Conservation (phyloP, 495 filamentous ascomycete genomes). For the Rhypophila decipiens region DNA sequence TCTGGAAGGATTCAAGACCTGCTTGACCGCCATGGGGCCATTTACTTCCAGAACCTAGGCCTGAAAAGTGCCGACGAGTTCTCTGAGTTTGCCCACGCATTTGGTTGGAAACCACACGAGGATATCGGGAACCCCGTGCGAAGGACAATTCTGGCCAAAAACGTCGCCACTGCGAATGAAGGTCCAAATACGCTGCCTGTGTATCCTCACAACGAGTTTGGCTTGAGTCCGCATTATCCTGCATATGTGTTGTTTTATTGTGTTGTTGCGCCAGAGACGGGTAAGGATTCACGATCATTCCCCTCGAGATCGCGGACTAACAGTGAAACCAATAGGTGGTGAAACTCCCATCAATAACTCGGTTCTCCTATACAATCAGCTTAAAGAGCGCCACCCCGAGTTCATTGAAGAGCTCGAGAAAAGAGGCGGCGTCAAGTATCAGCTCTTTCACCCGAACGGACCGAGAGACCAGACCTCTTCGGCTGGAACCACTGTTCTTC, state of each 20-base stretch:
- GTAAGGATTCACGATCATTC: slow-evolving; percentile 1
- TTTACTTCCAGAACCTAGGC: slow-evolving; percentile 32
- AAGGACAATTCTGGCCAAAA: slow-evolving; percentile 43
- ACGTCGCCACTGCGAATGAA: slow-evolving; percentile 49
- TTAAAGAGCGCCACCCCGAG: slow-evolving; percentile 40
- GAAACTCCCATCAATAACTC: slow-evolving; percentile 49
- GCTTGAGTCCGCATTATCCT: slow-evolving; percentile 46
- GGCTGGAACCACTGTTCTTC: slow-evolving; percentile 43
- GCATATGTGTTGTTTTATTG: slow-evolving; percentile 50
- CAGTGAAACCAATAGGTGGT: slow-evolving; percentile 28
- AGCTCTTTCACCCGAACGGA: slow-evolving; percentile 23
- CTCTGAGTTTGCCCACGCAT: slow-evolving; percentile 47
- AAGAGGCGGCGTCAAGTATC: slow-evolving; percentile 41
- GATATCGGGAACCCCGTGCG: slow-evolving; percentile 51
- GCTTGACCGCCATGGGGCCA: slow-evolving; percentile 30
- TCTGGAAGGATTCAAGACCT: slow-evolving; percentile 10
- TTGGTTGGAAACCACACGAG: slow-evolving; percentile 49
- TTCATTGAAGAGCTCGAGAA: slow-evolving; percentile 41
- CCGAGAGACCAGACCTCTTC: slow-evolving; percentile 32
- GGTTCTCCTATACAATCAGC: slow-evolving; percentile 43
- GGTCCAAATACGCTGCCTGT: slow-evolving; percentile 44
- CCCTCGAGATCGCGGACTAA: neutral
- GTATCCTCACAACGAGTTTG: slow-evolving; percentile 51
- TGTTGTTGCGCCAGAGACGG: slow-evolving; percentile 21
- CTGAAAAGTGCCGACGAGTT: slow-evolving; percentile 36